Conservation (phyloP, 805 yeast species). For the Sungouiozyma ichnusensis region DNA sequence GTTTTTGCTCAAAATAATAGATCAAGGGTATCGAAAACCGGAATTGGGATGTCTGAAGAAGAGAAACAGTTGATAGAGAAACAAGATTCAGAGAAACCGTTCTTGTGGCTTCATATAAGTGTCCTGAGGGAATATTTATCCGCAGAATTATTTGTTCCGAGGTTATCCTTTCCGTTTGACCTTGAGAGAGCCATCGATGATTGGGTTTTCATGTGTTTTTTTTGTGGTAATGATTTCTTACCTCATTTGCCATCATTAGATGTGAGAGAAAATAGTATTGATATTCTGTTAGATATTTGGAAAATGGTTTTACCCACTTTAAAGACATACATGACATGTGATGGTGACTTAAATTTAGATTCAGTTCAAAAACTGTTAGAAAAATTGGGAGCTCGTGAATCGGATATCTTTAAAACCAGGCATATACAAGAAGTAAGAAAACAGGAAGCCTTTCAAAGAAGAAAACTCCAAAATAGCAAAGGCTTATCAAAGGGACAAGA, state of each 20-base stretch:
- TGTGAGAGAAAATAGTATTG: conserved; percentile 91
- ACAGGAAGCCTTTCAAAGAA: conserved; percentile 51
- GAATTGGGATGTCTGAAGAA: conserved; percentile 45
- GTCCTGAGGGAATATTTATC: conserved; percentile 81
- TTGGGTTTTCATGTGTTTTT: conserved; percentile 98
- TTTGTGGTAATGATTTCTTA: conserved; percentile 95
- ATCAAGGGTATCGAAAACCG: conserved; percentile 10
- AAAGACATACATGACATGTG: conserved; percentile 77
- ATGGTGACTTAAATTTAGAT: conserved; percentile 68
- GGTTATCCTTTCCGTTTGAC: conserved; percentile 66
- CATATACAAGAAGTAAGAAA: conserved; percentile 62
- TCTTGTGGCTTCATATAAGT: conserved; percentile 85
- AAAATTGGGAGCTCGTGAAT: conserved; percentile 63
- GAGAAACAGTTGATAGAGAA: conserved; percentile 32
- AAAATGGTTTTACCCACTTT: conserved; percentile 55
- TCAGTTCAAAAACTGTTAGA: conserved; percentile 65
- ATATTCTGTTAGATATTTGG: conserved; percentile 74
- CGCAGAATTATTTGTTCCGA: conserved; percentile 65
- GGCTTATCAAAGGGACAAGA: conserved; percentile 64
- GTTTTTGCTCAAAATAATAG: conserved; percentile 68
- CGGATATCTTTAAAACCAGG: conserved; percentile 59
- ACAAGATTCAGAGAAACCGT: conserved; percentile 54
- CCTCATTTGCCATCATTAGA: conserved; percentile 94
- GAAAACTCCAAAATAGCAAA: conserved; percentile 37
- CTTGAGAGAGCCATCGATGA: conserved; percentile 94